Evolutionary conservation across 345 rosid genomes (phyloP).

Genomic region (Lepidium aucheri): DNA sequence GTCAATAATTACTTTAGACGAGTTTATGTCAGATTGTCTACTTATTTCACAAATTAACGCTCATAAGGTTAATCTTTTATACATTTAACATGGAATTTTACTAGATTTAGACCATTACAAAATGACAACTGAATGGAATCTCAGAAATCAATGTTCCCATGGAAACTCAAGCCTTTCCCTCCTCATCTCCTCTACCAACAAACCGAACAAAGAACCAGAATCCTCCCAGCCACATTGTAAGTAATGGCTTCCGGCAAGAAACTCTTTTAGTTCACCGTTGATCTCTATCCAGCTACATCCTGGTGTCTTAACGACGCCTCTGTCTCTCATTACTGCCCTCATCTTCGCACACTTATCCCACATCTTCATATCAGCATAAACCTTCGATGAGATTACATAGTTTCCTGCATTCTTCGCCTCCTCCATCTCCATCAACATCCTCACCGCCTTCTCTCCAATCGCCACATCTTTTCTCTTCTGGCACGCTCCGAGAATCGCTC

Average conservation of each 20-base stretch:
- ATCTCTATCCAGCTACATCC: slow-evolving; percentile 92
- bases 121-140: background rate
- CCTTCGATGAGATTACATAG: slow-evolving; percentile 69
- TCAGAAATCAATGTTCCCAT: background rate
- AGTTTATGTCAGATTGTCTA: background rate
- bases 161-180: slow-evolving; percentile 42
- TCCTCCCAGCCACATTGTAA: slow-evolving; percentile 18
- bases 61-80: background rate
- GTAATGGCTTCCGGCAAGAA: slow-evolving; percentile 53
- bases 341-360: slow-evolving; percentile 73
- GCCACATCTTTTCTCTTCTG: slow-evolving; percentile 46
- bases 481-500: slow-evolving; percentile 84
- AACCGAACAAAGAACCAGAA: slow-evolving; percentile 26
- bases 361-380: slow-evolving; percentile 58
- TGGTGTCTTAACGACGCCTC: slow-evolving; percentile 64
- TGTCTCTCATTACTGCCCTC: slow-evolving; percentile 63
- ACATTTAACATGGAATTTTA: background rate
- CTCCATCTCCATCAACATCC: slow-evolving; percentile 47
- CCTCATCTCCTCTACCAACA: slow-evolving; percentile 59
- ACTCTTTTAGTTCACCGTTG: slow-evolving; percentile 43
- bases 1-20: background rate
- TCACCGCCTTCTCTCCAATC: slow-evolving; percentile 46
- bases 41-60: background rate
- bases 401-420: slow-evolving; percentile 70
- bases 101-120: background rate